Base-by-base conservation (phyloP, 176 grass and related monocot genomes). In the Carex scoparia region DNA sequence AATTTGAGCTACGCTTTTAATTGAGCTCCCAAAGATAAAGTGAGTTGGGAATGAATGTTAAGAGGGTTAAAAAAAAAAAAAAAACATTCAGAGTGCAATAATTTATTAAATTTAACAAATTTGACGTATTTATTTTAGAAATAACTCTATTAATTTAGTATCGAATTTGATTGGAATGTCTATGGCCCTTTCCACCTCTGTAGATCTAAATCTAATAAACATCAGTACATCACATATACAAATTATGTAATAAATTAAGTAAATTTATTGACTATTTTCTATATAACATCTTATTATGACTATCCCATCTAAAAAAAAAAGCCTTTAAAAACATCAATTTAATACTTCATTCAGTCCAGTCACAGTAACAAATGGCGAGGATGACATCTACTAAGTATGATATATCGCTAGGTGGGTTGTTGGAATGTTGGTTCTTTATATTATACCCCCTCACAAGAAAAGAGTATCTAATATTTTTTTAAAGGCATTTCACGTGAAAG, bases 401-500 rank as follows among this genome's bases (percentile, higher is more conserved):
- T 59, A 61, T 80, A 38, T 80, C 15, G 46, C 14, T n/a, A 81
- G 56, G 27, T 56, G 18, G 54, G 55, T 60, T 32, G 55, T 81
- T 51, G 48, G 48, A 51, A 51, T 51, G 48, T 51, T 70, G 30
- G 15, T 40, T 61, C 16, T 80, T 61, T n/a, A 61, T 81, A 7
- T 30, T 23, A 23, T 23, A 23, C 48, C 18, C 48, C 10, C 16
- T 30, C 19, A 12, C 51, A 81, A 81, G 55, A 81, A 81, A 81
- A 28, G 53, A 51, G 51, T 10, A 61, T 60, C 58, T 57, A 62
- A 42, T 81, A 12, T 37, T 69, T 37, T 76, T 42, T 19, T 6
- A 74, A 23, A 23, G 13, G 77, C 54, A 80, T 59, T 80, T 33
- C 77, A 80, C 30, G 77, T 80, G 76, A 80, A 58, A 58, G 51